Percentiles rank a stretch among this genome's conserved stretches.
Conservation (phyloP, 371 early-diverging fungal species). For the Rhizopus arrhizus region DNA sequence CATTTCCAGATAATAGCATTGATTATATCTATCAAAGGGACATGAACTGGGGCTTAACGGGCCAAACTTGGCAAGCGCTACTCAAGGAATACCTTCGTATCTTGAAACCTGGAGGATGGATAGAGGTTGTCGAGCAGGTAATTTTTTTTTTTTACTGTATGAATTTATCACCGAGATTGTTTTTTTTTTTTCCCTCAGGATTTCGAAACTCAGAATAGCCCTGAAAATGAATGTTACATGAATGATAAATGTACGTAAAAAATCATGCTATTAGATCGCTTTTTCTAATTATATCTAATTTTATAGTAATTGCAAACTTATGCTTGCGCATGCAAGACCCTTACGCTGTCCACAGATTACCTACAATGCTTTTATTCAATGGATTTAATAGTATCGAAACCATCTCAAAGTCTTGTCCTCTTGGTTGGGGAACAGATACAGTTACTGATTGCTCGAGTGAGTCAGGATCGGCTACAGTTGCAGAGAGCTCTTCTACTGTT, state of each 20-base stretch:
- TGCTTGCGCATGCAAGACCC: slow-evolving; percentile 51
- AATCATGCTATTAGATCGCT: neutral
- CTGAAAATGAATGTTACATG: slow-evolving; percentile 33
- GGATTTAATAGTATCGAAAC: slow-evolving; percentile 44
- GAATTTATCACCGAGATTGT: neutral
- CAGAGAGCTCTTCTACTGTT: neutral
- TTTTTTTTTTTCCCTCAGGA: slow-evolving; percentile 19
- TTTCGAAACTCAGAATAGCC: slow-evolving; percentile 45
- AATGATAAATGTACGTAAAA: slow-evolving; percentile 45
- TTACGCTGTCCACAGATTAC: slow-evolving; percentile 43
- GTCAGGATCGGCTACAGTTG: neutral
- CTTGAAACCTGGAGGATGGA: slow-evolving; percentile 52
- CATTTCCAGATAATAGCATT: slow-evolving; percentile 50
- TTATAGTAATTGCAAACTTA: slow-evolving; percentile 39
- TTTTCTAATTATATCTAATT: neutral
- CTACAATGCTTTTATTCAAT: slow-evolving; percentile 46
- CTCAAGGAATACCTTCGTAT: slow-evolving; percentile 43
- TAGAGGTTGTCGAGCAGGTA: slow-evolving; percentile 47
- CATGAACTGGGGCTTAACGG: slow-evolving; percentile 41
- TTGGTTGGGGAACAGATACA: slow-evolving; percentile 47
- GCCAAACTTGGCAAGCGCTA: slow-evolving; percentile 39
- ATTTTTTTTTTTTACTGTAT: neutral
- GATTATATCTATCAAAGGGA: slow-evolving; percentile 52
- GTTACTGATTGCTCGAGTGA: neutral
- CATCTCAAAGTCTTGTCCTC: slow-evolving; percentile 38